phyloP scores from a whole-genome alignment of 164 flowering plant species.

The Hamamelis virginiana region DNA sequence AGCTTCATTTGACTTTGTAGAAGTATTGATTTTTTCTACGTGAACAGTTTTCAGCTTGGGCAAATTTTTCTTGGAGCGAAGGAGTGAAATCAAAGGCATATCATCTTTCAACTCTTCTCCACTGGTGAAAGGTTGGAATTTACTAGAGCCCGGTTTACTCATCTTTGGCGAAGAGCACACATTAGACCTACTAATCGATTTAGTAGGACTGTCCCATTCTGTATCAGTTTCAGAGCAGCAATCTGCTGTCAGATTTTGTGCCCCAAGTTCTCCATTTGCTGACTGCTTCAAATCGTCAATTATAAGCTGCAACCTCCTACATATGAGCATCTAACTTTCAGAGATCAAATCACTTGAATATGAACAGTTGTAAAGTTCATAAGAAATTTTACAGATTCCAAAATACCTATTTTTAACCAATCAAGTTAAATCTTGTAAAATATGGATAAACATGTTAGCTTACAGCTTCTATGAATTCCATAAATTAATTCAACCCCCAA shows the following conservation, averaged over 20 bases:
- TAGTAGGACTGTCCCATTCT: constrained; percentile 44
- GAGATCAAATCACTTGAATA: not conserved
- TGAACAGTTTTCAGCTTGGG: constrained; percentile 26
- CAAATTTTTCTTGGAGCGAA: constrained; percentile 25
- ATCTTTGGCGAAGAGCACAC: constrained; percentile 31
- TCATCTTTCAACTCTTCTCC: constrained; percentile 51
- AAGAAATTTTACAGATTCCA: not conserved
- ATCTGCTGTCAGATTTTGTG: constrained; percentile 26
- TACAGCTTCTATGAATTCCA: not conserved
- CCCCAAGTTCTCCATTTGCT: constrained; percentile 25
- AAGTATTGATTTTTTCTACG: constrained; percentile 12
- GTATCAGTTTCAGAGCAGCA: constrained; percentile 86
- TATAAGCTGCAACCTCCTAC: constrained; percentile 61
- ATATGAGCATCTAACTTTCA: constrained; percentile 7
- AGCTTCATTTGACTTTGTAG: constrained; percentile 20
- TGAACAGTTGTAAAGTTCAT: not conserved
- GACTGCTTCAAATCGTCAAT: constrained; percentile 58
- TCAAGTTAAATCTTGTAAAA: not conserved
- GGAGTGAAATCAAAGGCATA: constrained; percentile 49
- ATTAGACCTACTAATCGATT: constrained; percentile 38
- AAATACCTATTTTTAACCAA: not conserved
- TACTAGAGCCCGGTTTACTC: constrained; percentile 22
- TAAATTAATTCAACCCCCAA: not conserved
- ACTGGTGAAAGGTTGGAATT: constrained; percentile 14
- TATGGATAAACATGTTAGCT: not conserved